phyloP scores from a whole-genome alignment of 1,139 yeast species.

The Barnettozyma hawaiiensis region DNA sequence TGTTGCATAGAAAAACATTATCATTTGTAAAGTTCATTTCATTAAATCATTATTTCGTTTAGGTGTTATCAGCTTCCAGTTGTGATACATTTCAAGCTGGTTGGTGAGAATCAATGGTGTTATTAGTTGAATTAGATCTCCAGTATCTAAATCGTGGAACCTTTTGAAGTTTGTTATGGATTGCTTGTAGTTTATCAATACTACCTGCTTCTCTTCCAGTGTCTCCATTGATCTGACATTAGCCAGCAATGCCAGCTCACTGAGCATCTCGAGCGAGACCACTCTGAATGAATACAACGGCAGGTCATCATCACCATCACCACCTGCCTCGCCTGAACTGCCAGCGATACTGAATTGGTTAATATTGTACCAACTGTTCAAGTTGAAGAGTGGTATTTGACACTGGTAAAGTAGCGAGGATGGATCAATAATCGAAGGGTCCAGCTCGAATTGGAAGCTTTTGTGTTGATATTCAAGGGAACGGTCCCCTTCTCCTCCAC shows the following conservation, averaged over 20 bases:
- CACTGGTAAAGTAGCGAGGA: constrained; percentile 9
- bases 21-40: too few relatives aligned
- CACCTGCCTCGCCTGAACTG: background rate
- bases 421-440: constrained; percentile 2
- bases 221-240: constrained; percentile 1
- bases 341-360: constrained; percentile 3
- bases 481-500: too few relatives aligned
- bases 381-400: constrained; percentile 16
- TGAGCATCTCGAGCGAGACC: constrained; percentile 7
- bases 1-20: too few relatives aligned
- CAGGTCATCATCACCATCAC: too few relatives aligned
- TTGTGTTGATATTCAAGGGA: too few relatives aligned
- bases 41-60: background rate
- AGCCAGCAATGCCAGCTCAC: constrained; percentile 13
- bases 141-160: constrained; percentile 12
- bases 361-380: constrained; percentile 20
- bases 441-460: constrained; percentile 6
- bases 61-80: constrained; percentile 17
- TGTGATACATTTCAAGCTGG: constrained; percentile 14
- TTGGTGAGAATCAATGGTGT: constrained; percentile 9
- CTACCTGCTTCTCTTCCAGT: constrained; percentile 4
- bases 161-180: constrained; percentile 3
- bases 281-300: background rate
- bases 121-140: constrained; percentile 14
- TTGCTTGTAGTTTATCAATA: constrained; percentile 20